A percentile compares a stretch with the other conserved stretches of the same genome.
These are phyloP conservation scores for Rhinocladiella mackenziei DNA, from an alignment of 2,329 filamentous ascomycete genomes.

Conservation along the genomic window DNA sequence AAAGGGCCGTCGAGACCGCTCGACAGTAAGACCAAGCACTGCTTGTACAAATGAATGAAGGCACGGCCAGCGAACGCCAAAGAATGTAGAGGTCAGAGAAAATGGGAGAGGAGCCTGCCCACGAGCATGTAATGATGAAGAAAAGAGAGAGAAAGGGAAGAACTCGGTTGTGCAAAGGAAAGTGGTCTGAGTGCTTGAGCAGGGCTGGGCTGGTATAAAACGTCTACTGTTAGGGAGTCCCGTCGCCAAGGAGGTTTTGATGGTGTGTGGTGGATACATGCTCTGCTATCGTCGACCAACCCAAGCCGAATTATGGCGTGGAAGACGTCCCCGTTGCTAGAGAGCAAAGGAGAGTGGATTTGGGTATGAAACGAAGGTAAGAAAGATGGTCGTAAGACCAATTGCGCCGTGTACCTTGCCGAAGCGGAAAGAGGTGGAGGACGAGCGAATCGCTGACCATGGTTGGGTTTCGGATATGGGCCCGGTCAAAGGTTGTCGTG, in stretches of 20 bases:
- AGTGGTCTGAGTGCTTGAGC: slow-evolving; percentile 21
- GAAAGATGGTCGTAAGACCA: too few relatives aligned
- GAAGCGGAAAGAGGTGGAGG: slow-evolving; percentile 2
- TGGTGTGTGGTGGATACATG: slow-evolving; percentile 6
- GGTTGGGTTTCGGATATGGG: background rate
- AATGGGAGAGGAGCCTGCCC: slow-evolving; percentile 16
- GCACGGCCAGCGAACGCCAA: slow-evolving; percentile 26
- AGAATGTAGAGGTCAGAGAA: slow-evolving; percentile 13
- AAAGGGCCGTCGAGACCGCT: slow-evolving; percentile 24
- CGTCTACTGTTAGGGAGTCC: slow-evolving; percentile 16
- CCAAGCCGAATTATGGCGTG: slow-evolving; percentile 4
- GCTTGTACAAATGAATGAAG: slow-evolving; percentile 20
- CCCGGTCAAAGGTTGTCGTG: background rate
- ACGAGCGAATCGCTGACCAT: slow-evolving; percentile 10
- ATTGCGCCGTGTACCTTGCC: too few relatives aligned
- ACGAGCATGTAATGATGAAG: slow-evolving; percentile 10
- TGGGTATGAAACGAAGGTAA: background rate
- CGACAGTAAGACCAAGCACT: slow-evolving; percentile 20
- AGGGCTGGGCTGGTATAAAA: slow-evolving; percentile 19
- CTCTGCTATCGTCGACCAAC: slow-evolving; percentile 6
- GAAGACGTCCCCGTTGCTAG: background rate
- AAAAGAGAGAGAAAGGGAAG: slow-evolving; percentile 10
- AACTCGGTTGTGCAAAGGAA: slow-evolving; percentile 16
- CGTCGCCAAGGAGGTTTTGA: slow-evolving; percentile 10
- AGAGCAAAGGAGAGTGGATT: slow-evolving; percentile 1